A percentile compares a stretch with the other conserved stretches of the same genome.
phyloP scores from a whole-genome alignment of 768 basidiomycete genomes.

The Tulasnella sp. region DNA sequence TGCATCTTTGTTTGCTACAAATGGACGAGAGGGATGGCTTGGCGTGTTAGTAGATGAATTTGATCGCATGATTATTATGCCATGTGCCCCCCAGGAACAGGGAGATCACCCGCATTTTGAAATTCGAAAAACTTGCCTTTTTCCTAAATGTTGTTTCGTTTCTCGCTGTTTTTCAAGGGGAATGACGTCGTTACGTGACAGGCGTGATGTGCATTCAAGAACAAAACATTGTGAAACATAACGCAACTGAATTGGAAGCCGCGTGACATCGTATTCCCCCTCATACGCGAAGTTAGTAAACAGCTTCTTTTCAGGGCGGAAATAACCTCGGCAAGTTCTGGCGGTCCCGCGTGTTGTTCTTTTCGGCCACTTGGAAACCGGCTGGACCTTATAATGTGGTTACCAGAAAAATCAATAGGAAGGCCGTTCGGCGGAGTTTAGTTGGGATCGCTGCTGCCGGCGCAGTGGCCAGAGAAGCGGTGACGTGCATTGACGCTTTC shows the following conservation, averaged over 20 bases:
- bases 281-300: background rate
- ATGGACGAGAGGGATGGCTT: background rate
- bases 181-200: background rate
- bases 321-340: background rate
- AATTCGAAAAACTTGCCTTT: background rate
- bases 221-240: background rate
- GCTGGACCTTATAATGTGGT: background rate
- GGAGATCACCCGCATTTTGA: background rate
- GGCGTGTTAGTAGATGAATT: background rate
- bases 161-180: too few relatives aligned
- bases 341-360: background rate
- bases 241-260: background rate
- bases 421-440: background rate
- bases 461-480: too few relatives aligned
- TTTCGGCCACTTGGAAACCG: background rate
- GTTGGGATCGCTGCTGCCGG: background rate
- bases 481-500: background rate
- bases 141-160: background rate
- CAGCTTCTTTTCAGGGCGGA: slow-evolving; percentile 1
- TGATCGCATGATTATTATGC: background rate
- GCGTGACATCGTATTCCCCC: background rate
- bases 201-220: too few relatives aligned
- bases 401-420: background rate
- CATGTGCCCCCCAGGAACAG: background rate
- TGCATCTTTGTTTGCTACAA: background rate